Base-by-base conservation (phyloP, 108 stramenopile species). In the Cyclotella distinguenda region DNA sequence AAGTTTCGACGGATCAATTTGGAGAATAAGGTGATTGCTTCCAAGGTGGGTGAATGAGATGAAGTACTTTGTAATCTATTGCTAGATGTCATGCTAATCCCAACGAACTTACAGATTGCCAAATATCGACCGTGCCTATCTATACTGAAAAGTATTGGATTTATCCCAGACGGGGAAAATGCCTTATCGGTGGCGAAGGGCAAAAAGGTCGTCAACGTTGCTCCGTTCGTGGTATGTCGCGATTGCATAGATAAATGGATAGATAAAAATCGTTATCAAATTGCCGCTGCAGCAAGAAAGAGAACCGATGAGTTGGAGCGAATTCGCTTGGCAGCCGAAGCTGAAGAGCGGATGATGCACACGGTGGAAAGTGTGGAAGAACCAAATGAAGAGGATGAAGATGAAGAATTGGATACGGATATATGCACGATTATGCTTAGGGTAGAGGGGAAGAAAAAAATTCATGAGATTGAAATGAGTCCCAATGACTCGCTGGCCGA, bases 241-340 rank as follows among this genome's bases (percentile, higher is more conserved):
- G 92, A 93, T 65, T 70, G 60, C 42, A 89, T 93, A 42, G 92
- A 90, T 31, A 87, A 88, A 51, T 93, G 92, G 92, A 79, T 90
- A 27, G 82, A 88, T 47, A 66, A 67, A 22, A 93, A 88, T 71
- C 72, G 84, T 6, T 64, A 79, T 48, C 80, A 84, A 61, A 85
- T 88, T 63, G 87, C 86, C 8, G 74, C 83, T 2, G 86, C 86
- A 4, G 69, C 76, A 2, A 62, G 93, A 25, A 84, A 84, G 60
- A 72, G 83, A 25, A 64, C 83, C 59, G 93, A 90, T 62, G 85
- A 88, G 60, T 36, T 62, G 3, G 82, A 77, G 38, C 78, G 84
- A 18, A 74, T 33, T 7, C 65, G 73, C 46, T 30, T 86, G 6
- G 70, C 73, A 42, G 64, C 50, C 10, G 81, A 85, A 34, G 57